These are phyloP conservation scores for Phytophthora sp. DNA, from an alignment of 352 stramenopile species.

Conservation along the genomic window DNA sequence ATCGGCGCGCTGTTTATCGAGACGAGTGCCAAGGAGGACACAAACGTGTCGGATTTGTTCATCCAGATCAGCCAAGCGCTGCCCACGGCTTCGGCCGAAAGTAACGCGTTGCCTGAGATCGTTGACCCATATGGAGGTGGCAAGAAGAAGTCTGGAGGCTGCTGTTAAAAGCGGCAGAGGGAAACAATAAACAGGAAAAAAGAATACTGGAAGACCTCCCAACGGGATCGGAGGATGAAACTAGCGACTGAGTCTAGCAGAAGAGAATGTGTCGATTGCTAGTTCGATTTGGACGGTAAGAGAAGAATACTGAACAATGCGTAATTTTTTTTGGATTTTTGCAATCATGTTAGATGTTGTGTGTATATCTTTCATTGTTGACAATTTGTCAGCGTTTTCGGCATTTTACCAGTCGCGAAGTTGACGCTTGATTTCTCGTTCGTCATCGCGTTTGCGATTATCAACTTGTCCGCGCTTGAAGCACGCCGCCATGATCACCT, in stretches of 20 bases:
- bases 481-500: slow-evolving; percentile 79
- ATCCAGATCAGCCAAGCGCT: slow-evolving; percentile 89
- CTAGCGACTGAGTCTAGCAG: slow-evolving; percentile 10
- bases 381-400: too few relatives aligned
- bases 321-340: slow-evolving; percentile 49
- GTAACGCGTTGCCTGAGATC: slow-evolving; percentile 85
- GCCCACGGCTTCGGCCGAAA: slow-evolving; percentile 71
- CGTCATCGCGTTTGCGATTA: slow-evolving; percentile 75
- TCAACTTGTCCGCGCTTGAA: slow-evolving; percentile 72
- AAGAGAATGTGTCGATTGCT: slow-evolving; percentile 5
- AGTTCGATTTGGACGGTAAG: slow-evolving; percentile 7
- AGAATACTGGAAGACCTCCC: slow-evolving; percentile 12
- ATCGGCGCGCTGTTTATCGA: slow-evolving; percentile 94
- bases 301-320: slow-evolving; percentile 40
- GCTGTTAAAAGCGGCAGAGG: slow-evolving; percentile 55
- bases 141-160: slow-evolving; percentile 86
- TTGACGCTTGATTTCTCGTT: slow-evolving; percentile 77
- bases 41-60: slow-evolving; percentile 95
- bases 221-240: slow-evolving; percentile 15
- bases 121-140: slow-evolving; percentile 84
- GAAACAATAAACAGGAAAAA: slow-evolving; percentile 6
- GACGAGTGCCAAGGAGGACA: slow-evolving; percentile 95
- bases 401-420: slow-evolving; percentile 82
- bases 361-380: too few relatives aligned
- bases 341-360: not conserved